Evolutionary conservation across 2,329 filamentous ascomycete species (phyloP), one percentile per base, ranked within the genome.

Genomic region (Paecilomyces variotii): DNA sequence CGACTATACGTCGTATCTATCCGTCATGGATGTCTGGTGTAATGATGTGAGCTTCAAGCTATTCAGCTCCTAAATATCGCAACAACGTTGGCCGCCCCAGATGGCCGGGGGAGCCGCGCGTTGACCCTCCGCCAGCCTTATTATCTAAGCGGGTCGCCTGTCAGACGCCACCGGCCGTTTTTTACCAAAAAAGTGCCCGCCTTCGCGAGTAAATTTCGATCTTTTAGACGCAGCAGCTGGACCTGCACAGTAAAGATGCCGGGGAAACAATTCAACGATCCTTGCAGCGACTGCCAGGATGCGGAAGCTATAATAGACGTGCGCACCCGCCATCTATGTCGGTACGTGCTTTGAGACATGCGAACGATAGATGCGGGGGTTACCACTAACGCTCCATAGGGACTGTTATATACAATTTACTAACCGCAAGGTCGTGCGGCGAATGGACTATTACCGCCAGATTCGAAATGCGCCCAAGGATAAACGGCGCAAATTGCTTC

Each of bases 361-460:
- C 24, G 34, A 45, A 57, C 28, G 56, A 45, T 45, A 10, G 49
- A 59, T 51, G 25, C 50, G 55, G 56, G 56, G 49, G 28, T 25
- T 56, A 50, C 34, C 50, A 61, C 60, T 66, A 59, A 66, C 53
- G 14, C 55, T 27, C 24, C 59, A 12, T 39, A 90, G 87, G 58
- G 76, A 81, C 62, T 97, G 94, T 76, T 97, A 93, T 75, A 78
- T 82, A 59, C 82, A 83, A 67, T 97, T 91, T 77, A 81, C 96
- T 57, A 80, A 84, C 60, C 86, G 84, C 64, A 97, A 97, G 74
- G 82, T 87, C 61, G 82, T 90, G 65, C 93, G 93, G 74, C 89
- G 91, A 54, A 84, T 89, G 78, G 85, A 87, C 64, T 80, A 80
- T 49, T 89, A 87, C 68, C 79, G 82, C 53, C 79, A 85, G 39